Evolutionary conservation across 129 eudicot genomes (phyloP), one percentile per base, ranked within the genome.

Genomic region (Cynara cardunculus): DNA sequence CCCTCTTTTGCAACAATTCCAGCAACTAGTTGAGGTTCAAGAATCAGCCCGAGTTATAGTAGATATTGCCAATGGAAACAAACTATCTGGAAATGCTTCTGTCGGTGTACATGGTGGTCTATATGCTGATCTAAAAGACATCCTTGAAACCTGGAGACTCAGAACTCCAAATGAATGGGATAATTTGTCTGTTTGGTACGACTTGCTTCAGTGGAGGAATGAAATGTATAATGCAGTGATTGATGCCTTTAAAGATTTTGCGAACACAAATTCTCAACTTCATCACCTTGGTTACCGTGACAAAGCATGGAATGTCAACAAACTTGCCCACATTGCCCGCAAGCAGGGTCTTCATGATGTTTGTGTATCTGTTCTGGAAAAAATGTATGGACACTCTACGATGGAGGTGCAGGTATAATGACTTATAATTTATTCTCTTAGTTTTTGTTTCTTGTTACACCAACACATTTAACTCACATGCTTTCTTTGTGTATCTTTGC

Each of bases 101-200:
- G 90, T 77, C 73, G 92, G 94, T 75, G 96, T 87, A 67, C 97
- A 90, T 79, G 91, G 94, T 65, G 88, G 92, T 75, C 76, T 89
- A 6, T 96, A 92, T 82, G 97, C 99, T 30, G 99, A 96, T 87
- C 89, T 96, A 16, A 96, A 96, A 84, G 99, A 96, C 85, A 96
- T 96, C 81, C 98, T 96, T 59, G 99, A 96, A 88, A 96, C 99
- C 10, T 96, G 99, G 99, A 89, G 98, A 84, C 87, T 96, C 25
- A 88, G 99, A 67, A 96, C 98, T 28, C 99, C 99, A 64, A 96
- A 96, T 77, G 98, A 92, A 79, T 94, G 99, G 99, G 99, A 96
- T 80, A 91, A 86, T 85, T 83, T 88, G 86, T 90, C 99, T 80
- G 97, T 95, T 62, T 96, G 99, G 99, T 96, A 91, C 78, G 98